phyloP scores from a whole-genome alignment of 345 rosid species.

The Syzygium grande region DNA sequence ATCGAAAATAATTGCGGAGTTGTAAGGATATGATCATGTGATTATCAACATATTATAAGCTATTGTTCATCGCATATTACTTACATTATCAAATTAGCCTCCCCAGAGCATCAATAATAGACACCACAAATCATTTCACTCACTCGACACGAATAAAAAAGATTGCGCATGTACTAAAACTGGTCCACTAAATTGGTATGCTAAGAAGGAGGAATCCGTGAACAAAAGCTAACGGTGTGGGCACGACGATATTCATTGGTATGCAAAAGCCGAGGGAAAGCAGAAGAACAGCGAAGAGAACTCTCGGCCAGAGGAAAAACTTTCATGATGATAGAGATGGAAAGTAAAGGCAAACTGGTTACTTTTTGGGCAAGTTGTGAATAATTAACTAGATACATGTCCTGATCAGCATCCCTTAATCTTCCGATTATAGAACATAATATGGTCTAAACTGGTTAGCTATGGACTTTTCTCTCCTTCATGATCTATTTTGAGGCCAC shows the following conservation, averaged over 20 bases:
- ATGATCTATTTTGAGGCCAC: not conserved
- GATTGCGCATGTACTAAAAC: not conserved
- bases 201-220: not conserved
- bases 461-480: not conserved
- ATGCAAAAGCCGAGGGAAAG: not conserved
- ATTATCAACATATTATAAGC: not conserved
- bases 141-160: not conserved
- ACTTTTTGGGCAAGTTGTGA: not conserved
- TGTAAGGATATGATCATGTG: not conserved
- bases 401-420: not conserved
- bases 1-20: not conserved
- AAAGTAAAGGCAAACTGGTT: not conserved
- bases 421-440: not conserved
- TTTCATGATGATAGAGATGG: not conserved
- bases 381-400: not conserved
- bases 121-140: not conserved
- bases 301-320: not conserved
- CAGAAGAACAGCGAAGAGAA: not conserved
- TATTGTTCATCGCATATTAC: not conserved
- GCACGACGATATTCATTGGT: not conserved
- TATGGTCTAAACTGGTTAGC: not conserved
- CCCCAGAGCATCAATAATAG: not conserved
- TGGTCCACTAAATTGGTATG: not conserved
- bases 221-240: not conserved
- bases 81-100: not conserved